phyloP scores from a whole-genome alignment of 225 moss, liverwort and hornwort species.

The Neckera pumila region DNA sequence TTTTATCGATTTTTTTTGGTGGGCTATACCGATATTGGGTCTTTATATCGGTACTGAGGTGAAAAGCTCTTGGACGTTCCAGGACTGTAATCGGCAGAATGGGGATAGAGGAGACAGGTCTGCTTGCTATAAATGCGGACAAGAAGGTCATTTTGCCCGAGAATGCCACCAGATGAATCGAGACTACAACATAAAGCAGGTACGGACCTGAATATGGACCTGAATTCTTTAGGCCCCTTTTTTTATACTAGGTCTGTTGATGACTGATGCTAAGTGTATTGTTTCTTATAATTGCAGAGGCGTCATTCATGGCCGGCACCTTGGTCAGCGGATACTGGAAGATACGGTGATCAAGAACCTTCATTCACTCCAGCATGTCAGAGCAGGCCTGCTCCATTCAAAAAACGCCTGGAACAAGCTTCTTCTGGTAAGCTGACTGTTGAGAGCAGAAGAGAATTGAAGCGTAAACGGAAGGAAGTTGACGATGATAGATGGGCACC shows the following conservation, averaged over 20 bases:
- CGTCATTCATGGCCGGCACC: slow-evolving; percentile 61
- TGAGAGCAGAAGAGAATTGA: slow-evolving; percentile 4
- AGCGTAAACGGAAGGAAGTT: slow-evolving; percentile 16
- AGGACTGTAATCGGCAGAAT: slow-evolving; percentile 43
- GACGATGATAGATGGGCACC: slow-evolving; percentile 19
- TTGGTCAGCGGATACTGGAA: slow-evolving; percentile 38
- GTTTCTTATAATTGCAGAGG: slow-evolving; percentile 10
- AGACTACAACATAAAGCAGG: slow-evolving; percentile 28
- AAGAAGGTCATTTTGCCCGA: slow-evolving; percentile 86
- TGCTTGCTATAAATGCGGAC: slow-evolving; percentile 72
- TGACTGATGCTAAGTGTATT: not conserved
- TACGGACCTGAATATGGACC: not conserved
- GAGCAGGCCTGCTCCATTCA: not conserved
- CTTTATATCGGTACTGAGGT: not conserved
- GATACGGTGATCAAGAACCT: slow-evolving; percentile 26
- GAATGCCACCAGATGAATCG: slow-evolving; percentile 39
- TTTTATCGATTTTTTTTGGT: not conserved
- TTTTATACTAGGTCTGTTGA: not conserved
- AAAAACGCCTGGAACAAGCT: slow-evolving; percentile 15
- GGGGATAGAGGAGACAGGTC: slow-evolving; percentile 13
- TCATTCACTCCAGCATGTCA: slow-evolving; percentile 16
- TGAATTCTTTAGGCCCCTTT: not conserved
- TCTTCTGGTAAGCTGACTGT: slow-evolving; percentile 10
- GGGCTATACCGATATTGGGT: not conserved
- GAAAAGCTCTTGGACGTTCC: not conserved